Base-by-base conservation (phyloP, 345 rosid genomes). In the Salix udensis region DNA sequence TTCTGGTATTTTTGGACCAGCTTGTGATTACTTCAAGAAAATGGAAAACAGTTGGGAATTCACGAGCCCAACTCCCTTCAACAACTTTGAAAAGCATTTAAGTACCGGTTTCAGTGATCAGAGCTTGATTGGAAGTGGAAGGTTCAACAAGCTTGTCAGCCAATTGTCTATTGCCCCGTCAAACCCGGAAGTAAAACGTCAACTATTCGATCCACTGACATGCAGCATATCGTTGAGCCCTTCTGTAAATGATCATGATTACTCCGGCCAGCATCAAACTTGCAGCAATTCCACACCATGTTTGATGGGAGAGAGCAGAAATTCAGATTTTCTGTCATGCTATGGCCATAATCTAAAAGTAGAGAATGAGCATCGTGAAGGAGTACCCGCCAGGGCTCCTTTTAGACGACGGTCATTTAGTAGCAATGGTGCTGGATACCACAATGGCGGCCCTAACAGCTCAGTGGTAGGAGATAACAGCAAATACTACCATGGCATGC, bases 81-180 rank as follows among this genome's bases (percentile, higher is more conserved):
- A 64, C 80, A 83, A 77, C 64, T 84, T 77, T 6, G 87, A 80
- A 42, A 85, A 79, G 70, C 79, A 81, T 55, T 66, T 85, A 44
- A 24, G 26, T 24, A 82, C 75, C 50, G 82, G 79, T 48, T 70
- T 21, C 48, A 73, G 18, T 37, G 72, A 72, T 34, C 37, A 34
- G 18, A 71, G 60, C 79, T 74, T 67, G 44, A 50, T 76, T 1
- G 85, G 83, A 67, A 61, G 68, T 28, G 87, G 84, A 75, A 81
- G 92, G 72, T 52, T 88, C 19, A 84, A 83, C 72, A 90, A 85
- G 84, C 65, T 86, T 60, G 92, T 88, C 71, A 84, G 84, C 80
- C 87, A 89, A 82, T 91, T 92, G 94, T 88, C 91, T 1, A 89
- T 91, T 65, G 94, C 92, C 2, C 94, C 92, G 8, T 92, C 94